These are phyloP conservation scores for Paramecium octaurelia DNA, from an alignment of 73 alveolate genomes.

Conservation along the genomic window DNA sequence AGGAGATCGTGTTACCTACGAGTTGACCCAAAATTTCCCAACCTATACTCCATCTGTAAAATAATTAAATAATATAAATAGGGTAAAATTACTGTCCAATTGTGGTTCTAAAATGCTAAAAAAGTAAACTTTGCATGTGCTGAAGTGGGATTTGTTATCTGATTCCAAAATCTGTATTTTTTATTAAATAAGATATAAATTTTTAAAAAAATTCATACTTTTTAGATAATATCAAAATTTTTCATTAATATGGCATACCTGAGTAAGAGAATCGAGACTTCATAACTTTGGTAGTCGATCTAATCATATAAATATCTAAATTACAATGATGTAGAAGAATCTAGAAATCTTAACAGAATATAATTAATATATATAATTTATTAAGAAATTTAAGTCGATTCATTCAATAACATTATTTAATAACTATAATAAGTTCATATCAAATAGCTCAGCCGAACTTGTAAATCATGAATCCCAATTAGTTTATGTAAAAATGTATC, in stretches of 20 bases:
- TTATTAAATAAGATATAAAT: background rate
- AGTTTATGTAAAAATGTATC: slow-evolving; percentile 27
- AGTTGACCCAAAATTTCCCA: background rate
- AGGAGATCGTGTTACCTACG: slow-evolving; percentile 27
- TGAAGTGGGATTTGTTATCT: background rate
- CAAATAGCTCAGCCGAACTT: slow-evolving; percentile 34
- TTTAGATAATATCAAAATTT: too few species aligned
- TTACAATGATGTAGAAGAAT: too few species aligned
- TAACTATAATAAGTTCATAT: background rate
- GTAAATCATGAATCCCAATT: slow-evolving; percentile 43
- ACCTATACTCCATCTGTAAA: slow-evolving; percentile 7
- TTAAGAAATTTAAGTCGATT: too few species aligned
- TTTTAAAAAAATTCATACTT: background rate
- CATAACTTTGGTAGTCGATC: too few species aligned
- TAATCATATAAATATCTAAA: too few species aligned
- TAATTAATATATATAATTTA: too few species aligned
- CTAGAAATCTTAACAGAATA: too few species aligned
- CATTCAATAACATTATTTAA: background rate
- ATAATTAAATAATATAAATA: background rate
- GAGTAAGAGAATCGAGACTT: too few species aligned
- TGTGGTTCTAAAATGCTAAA: background rate
- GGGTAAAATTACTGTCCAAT: background rate
- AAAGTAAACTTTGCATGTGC: background rate
- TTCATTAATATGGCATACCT: background rate
- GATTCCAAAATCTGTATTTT: background rate